Evolutionary conservation across 148 eudicot species (phyloP), one percentile per base, ranked within the genome.

Genomic region (Diospyros lotus): DNA sequence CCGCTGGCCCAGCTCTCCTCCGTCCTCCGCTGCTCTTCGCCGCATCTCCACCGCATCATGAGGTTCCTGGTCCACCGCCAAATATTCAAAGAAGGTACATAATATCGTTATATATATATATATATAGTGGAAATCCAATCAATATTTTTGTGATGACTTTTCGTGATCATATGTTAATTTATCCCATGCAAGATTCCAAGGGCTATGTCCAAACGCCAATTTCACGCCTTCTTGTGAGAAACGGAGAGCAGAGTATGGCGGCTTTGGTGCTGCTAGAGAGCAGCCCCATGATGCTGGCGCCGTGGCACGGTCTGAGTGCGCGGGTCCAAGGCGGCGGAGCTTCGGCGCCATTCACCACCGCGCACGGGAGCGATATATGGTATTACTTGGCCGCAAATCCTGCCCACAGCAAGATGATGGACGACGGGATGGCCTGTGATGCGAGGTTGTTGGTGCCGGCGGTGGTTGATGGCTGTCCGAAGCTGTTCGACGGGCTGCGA

Each of bases 341-440:
- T 14, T 55, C 78, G 2, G 50, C 78, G 2, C 44, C 95, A 0
- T 90, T 93, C 40, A 86, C 76, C 58, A 69, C 66, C 0, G 87
- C 82, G 5, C 83, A 88, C 8, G 93, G 91, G 0, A 52, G 78
- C 39, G 87, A 87, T 66, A 66, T 93, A 12, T 90, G 95, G 95
- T 42, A 69, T 6, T 75, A 70, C 64, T 82, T 90, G 0, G 79
- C 83, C 0, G 64, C 75, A 1, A 81, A 86, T 82, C 80, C 76
- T 1, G 61, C 2, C 2, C 84, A 82, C 39, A 87, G 85, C 72
- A 82, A 79, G 87, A 85, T 90, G 12, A 66, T 93, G 15, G 78
- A 90, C 43, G 88, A 87, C 39, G 95, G 88, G 1, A 87, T 90
- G 91, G 87, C 89, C 2, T 83, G 90, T 59, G 80, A 86, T 77